These are phyloP conservation scores for Phallus indusiatus DNA, from an alignment of 768 basidiomycete species.

Conservation along the genomic window DNA sequence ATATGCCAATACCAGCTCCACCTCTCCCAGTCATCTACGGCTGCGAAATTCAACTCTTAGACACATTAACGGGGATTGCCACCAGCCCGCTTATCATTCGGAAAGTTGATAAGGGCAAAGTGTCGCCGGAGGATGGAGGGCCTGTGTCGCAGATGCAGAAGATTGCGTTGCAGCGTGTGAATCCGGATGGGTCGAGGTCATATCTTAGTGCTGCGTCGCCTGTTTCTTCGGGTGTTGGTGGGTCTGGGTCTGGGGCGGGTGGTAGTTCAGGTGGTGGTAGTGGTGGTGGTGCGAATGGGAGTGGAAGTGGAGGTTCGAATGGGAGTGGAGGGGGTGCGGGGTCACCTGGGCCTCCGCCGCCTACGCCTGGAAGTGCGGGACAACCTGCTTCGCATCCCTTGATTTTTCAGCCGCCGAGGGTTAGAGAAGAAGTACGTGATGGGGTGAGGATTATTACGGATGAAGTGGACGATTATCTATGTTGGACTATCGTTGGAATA, in stretches of 20 bases:
- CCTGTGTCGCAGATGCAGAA: constrained; percentile 97
- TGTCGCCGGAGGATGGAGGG: constrained; percentile 80
- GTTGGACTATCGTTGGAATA: constrained; percentile 94
- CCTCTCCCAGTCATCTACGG: constrained; percentile 88
- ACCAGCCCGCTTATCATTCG: constrained; percentile 82
- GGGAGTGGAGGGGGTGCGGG: constrained; percentile 22
- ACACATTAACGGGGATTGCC: constrained; percentile 75
- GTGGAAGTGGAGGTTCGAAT: no score
- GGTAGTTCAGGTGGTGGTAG: no score
- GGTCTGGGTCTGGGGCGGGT: no score
- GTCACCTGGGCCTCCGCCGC: constrained; percentile 55
- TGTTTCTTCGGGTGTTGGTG: constrained; percentile 31
- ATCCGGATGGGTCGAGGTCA: constrained; percentile 73
- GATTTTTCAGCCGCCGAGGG: constrained; percentile 67
- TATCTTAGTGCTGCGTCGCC: constrained; percentile 87
- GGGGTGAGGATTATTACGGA: constrained; percentile 68
- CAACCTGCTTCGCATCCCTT: constrained; percentile 77
- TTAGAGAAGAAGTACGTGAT: constrained; percentile 76
- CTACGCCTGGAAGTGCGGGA: constrained; percentile 65
- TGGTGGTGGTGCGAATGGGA: no score
- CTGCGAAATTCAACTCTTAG: constrained; percentile 77
- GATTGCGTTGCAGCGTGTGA: constrained; percentile 80
- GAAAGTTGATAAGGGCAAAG: constrained; percentile 85
- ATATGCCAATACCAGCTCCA: constrained; percentile 30
- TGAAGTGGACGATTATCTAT: constrained; percentile 90